Percentiles rank a stretch among this genome's conserved stretches.
phyloP scores from a whole-genome alignment of 768 basidiomycete species.

The Gloeophyllum trabeum region DNA sequence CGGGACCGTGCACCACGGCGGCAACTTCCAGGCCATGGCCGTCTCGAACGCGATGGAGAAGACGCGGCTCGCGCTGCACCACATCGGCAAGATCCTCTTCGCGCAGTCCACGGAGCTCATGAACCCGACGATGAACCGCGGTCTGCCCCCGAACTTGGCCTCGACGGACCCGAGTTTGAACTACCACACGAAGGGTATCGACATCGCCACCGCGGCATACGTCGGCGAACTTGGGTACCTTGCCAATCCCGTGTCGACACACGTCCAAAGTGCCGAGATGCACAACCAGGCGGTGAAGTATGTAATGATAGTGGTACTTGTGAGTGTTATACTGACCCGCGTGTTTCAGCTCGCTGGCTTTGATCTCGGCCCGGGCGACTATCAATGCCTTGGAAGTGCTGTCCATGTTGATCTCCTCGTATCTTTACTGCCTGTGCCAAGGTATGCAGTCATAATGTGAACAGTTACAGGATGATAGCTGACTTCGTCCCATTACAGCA shows the following conservation, averaged over 20 bases:
- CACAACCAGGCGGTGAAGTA: constrained; percentile 89
- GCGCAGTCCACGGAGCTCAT: constrained; percentile 56
- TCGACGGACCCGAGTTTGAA: constrained; percentile 74
- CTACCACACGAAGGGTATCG: constrained; percentile 78
- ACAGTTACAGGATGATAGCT: neutral
- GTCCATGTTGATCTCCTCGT: constrained; percentile 61
- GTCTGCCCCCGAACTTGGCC: constrained; percentile 70
- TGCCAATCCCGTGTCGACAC: constrained; percentile 76
- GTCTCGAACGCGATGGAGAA: constrained; percentile 86
- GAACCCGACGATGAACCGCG: constrained; percentile 77
- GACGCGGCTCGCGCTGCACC: constrained; percentile 47
- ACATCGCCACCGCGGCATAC: constrained; percentile 78
- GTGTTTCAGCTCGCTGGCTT: constrained; percentile 55
- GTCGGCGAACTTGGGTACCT: constrained; percentile 72
- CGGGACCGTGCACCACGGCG: constrained; percentile 64
- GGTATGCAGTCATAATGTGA: constrained; percentile 5
- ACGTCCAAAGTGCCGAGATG: constrained; percentile 84
- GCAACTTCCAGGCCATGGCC: constrained; percentile 85
- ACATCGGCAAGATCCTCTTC: constrained; percentile 39
- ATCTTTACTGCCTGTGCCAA: constrained; percentile 72
- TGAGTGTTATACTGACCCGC: neutral
- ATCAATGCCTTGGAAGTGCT: constrained; percentile 70
- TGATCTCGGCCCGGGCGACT: constrained; percentile 76
- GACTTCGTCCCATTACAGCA: constrained; percentile 22
- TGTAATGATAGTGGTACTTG: constrained; percentile 16